Percentiles rank a stretch among this genome's conserved stretches.
Evolutionary conservation across 2,329 filamentous ascomycete genomes (phyloP).

Genomic region (Lecanicillium sp.): DNA sequence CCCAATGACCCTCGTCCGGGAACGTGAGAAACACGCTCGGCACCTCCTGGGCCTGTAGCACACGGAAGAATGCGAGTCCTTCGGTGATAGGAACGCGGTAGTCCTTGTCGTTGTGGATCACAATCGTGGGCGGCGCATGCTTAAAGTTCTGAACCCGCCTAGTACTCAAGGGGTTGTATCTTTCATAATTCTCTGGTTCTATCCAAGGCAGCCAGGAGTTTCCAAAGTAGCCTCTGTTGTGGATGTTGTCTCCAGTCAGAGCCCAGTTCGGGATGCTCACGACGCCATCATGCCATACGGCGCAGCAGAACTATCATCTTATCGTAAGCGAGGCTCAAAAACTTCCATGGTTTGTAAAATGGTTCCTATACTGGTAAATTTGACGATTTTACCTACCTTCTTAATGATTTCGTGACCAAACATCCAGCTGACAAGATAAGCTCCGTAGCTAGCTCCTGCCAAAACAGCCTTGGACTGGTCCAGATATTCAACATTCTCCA

Average conservation of each 20-base stretch:
- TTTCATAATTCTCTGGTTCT: slow-evolving; percentile 36
- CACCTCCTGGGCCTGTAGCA: slow-evolving; percentile 59
- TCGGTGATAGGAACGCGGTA: slow-evolving; percentile 42
- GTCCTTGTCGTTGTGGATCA: slow-evolving; percentile 66
- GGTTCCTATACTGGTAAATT: too few species aligned
- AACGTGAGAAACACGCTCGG: slow-evolving; percentile 65
- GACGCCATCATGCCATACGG: slow-evolving; percentile 42
- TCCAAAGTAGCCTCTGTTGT: slow-evolving; percentile 28
- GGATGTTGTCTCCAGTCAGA: slow-evolving; percentile 17
- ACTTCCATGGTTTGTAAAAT: too few species aligned
- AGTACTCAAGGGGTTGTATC: slow-evolving; percentile 40
- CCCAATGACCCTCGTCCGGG: slow-evolving; percentile 66
- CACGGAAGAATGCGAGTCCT: slow-evolving; percentile 65
- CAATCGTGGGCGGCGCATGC: slow-evolving; percentile 55
- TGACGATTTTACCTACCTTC: slow-evolving; percentile 21
- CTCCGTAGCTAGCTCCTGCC: slow-evolving; percentile 47
- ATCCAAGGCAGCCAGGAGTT: slow-evolving; percentile 36
- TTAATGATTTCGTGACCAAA: slow-evolving; percentile 44
- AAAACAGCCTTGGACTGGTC: slow-evolving; percentile 45
- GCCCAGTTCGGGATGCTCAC: slow-evolving; percentile 23
- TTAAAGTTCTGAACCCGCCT: slow-evolving; percentile 50
- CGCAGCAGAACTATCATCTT: slow-evolving; percentile 14
- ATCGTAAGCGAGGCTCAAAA: too few species aligned
- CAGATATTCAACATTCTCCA: slow-evolving; percentile 43
- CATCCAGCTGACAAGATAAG: slow-evolving; percentile 54